A percentile compares a stretch with the other conserved stretches of the same genome.
These are phyloP conservation scores for Sphaerobolus stellatus DNA, from an alignment of 1,284 basidiomycete genomes.

Conservation along the genomic window DNA sequence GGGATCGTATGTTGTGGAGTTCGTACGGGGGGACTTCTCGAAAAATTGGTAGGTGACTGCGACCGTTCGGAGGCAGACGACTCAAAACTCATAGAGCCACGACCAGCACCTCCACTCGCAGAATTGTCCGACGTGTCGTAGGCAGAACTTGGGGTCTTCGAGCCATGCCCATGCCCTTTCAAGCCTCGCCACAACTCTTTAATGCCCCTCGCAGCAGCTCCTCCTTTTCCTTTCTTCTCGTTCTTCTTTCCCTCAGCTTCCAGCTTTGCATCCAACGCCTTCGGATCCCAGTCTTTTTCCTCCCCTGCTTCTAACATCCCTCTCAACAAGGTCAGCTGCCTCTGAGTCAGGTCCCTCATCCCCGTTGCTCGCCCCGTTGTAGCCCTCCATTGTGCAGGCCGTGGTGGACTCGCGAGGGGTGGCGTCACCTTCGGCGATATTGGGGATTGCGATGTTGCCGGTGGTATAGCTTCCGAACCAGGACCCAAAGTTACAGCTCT, in stretches of 20 bases:
- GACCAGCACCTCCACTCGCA: not conserved
- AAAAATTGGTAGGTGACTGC: not conserved
- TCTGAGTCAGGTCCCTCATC: not conserved
- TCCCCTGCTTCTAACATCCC: conserved; percentile 5
- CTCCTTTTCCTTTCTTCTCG: not conserved
- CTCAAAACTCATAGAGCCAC: conserved; percentile 5
- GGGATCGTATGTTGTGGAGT: too few species aligned
- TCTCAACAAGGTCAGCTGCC: conserved; percentile 4
- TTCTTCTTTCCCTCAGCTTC: not conserved
- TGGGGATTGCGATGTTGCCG: not conserved
- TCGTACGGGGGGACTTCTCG: too few species aligned
- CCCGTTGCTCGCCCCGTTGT: conserved; percentile 6
- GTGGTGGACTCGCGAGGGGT: conserved; percentile 4
- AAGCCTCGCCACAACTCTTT: conserved; percentile 21
- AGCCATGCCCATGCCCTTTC: conserved; percentile 1
- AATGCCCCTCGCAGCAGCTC: not conserved
- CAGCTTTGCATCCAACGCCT: not conserved
- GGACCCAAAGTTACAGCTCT: too few species aligned
- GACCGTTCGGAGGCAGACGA: conserved; percentile 1
- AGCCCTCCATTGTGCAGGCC: conserved; percentile 10
- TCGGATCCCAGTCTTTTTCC: conserved; percentile 1
- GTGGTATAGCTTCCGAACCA: too few species aligned
- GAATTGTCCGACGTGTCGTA: not conserved
- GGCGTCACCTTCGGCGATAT: not conserved
- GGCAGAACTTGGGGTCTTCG: not conserved